These are phyloP conservation scores for Lentinula boryana DNA, from an alignment of 768 basidiomycete genomes.

Conservation along the genomic window DNA sequence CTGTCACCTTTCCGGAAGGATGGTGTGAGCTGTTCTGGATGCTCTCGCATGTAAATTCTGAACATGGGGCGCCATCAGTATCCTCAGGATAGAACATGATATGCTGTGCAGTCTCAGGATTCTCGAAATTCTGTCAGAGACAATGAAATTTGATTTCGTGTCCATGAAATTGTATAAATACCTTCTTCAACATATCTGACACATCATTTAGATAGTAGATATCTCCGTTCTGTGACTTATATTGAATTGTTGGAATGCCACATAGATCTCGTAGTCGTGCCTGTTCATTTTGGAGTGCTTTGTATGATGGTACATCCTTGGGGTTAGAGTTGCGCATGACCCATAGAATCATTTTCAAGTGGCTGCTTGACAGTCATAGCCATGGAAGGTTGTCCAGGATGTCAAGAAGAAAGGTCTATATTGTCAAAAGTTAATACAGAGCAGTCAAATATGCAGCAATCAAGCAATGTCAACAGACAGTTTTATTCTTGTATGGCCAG, in stretches of 20 bases:
- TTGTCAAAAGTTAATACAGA: no score
- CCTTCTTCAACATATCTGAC: conserved; percentile 7
- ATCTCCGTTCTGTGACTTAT: conserved; percentile 9
- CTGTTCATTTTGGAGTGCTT: conserved; percentile 5
- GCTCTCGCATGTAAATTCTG: no score
- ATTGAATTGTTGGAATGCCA: not conserved
- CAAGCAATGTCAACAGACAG: no score
- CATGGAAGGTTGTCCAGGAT: conserved; percentile 16
- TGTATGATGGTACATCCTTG: conserved; percentile 10
- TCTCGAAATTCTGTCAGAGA: no score
- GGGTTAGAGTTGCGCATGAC: conserved; percentile 8
- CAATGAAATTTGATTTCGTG: no score
- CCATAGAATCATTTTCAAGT: conserved; percentile 15
- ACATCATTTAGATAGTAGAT: conserved; percentile 17
- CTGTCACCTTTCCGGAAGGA: no score
- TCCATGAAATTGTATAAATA: not conserved
- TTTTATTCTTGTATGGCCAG: no score
- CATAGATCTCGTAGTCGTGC: not conserved
- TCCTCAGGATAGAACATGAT: not conserved
- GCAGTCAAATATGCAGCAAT: no score
- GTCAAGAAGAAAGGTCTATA: conserved; percentile 10
- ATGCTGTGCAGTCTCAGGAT: not conserved
- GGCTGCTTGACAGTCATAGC: conserved; percentile 11
- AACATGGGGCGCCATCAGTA: no score
- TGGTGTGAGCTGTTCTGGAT: no score